phyloP scores from a whole-genome alignment of 2,329 filamentous ascomycete species.

The Drechmeria coniospora region DNA sequence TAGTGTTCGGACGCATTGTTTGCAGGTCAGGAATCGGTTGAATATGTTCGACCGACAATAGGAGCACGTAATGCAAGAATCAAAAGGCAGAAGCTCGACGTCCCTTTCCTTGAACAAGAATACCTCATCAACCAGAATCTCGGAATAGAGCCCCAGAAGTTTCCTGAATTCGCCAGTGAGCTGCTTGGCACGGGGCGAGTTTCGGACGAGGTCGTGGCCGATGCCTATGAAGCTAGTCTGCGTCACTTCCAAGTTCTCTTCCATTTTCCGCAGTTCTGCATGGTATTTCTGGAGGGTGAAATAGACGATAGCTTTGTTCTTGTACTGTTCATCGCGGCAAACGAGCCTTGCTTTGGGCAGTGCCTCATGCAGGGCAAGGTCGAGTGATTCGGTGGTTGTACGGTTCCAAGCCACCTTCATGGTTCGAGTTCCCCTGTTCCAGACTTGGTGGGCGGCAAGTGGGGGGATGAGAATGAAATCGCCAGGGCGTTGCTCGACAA shows the following conservation, averaged over 20 bases:
- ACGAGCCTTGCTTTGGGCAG: slow-evolving; percentile 79
- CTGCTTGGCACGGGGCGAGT: slow-evolving; percentile 40
- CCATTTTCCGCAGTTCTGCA: slow-evolving; percentile 38
- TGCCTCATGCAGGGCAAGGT: slow-evolving; percentile 72
- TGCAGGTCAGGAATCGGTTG: slow-evolving; percentile 90
- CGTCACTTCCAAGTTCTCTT: slow-evolving; percentile 29
- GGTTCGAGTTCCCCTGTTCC: slow-evolving; percentile 90
- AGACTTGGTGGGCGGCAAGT: slow-evolving; percentile 89
- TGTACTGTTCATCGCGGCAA: slow-evolving; percentile 95
- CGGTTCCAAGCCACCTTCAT: slow-evolving; percentile 98
- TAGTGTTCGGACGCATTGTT: slow-evolving; percentile 57
- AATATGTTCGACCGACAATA: slow-evolving; percentile 96
- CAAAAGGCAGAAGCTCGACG: slow-evolving; percentile 64
- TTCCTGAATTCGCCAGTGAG: slow-evolving; percentile 71
- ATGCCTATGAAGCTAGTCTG: slow-evolving; percentile 32
- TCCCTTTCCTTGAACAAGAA: slow-evolving; percentile 59
- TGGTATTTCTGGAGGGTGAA: slow-evolving; percentile 72
- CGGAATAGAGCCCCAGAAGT: slow-evolving; percentile 63
- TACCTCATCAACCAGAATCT: slow-evolving; percentile 72
- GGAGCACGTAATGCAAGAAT: slow-evolving; percentile 86
- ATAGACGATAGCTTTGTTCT: slow-evolving; percentile 92
- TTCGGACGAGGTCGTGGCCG: slow-evolving; percentile 27
- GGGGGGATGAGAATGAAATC: slow-evolving; percentile 92
- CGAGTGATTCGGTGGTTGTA: slow-evolving; percentile 80
- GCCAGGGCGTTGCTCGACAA: slow-evolving; percentile 79